Base-by-base conservation (phyloP, 2,329 filamentous ascomycete genomes). In the Zymoseptoria crescenta region DNA sequence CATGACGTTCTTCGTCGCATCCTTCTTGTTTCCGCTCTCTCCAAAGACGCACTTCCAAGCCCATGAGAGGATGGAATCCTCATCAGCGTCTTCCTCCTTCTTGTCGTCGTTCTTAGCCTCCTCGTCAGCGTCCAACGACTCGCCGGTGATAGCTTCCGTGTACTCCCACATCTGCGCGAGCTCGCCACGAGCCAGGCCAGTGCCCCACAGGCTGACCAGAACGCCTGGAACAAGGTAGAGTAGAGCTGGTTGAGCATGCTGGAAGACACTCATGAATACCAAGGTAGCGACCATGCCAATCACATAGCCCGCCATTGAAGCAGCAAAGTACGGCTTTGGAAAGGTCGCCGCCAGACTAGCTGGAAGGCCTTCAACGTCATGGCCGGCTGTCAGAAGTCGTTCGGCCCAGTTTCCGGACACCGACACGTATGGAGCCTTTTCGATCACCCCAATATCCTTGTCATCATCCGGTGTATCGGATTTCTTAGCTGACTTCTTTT, bases 181-280 rank as follows among this genome's bases (percentile, higher is more conserved):
- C 69, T 97, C 91, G 1, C 91, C 88, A 9, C 86, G 83, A 19
- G 81, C 71, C 4, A 86, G 66, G 0, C 87, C 93, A 1, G 88
- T 94, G 3, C 85, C 73, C 87, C 90, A 95, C 1, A 94, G 71
- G 1, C 87, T 82, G 1, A 82, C 79, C 4, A 96, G 76, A 0
- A 97, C 90, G 0, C 89, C 87, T 0, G 93, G 93, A 0, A 97
- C 94, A 6, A 99, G 83, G 71, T 97, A 97, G 13, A 99, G 77
- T 30, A 99, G 80, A 7, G 94, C 93, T 0, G 93, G 93, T 71
- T 99, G 93, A 2, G 89, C 90, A 62, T 90, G 90, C 52, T 87
- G 81, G 69, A 85, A 94, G 8, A 90, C 76, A 54, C 91, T 80
- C 75, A 97, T 87, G 67, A 91, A 88, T 0, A 81, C 77, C 19